Conservation (phyloP, 2,329 filamentous ascomycete species). For the Seiridium unicorne region DNA sequence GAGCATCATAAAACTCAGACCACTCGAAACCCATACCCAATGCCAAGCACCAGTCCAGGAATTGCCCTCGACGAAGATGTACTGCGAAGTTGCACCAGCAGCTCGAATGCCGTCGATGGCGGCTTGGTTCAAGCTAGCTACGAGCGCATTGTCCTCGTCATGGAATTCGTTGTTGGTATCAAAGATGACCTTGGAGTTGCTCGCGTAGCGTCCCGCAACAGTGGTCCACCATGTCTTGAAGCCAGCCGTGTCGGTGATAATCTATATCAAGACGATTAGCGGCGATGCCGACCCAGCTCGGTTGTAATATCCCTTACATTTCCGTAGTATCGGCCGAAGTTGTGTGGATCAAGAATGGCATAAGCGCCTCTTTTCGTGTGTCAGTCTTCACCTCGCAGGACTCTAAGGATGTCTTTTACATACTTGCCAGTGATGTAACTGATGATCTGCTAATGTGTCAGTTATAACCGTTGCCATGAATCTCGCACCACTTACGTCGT, state of each 20-base stretch:
- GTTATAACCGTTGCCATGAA: not conserved
- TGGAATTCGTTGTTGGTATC: conserved; percentile 58
- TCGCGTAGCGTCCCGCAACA: conserved; percentile 46
- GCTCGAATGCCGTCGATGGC: conserved; percentile 61
- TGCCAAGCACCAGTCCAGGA: conserved; percentile 49
- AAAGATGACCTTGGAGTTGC: conserved; percentile 37
- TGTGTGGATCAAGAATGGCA: conserved; percentile 1
- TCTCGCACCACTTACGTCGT: conserved; percentile 15
- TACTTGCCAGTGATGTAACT: conserved; percentile 21
- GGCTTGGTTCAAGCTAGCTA: conserved; percentile 60
- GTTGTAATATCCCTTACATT: not conserved
- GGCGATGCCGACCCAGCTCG: not conserved
- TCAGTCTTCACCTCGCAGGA: not conserved
- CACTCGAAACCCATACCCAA: conserved; percentile 33
- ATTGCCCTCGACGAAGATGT: conserved; percentile 54
- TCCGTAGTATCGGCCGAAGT: conserved; percentile 5
- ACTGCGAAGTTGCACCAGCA: conserved; percentile 54
- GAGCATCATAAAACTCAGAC: conserved; percentile 18
- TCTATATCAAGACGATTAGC: conserved; percentile 13
- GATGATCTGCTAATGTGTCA: conserved; percentile 18
- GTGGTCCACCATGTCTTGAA: conserved; percentile 59
- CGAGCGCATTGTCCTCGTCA: conserved; percentile 57
- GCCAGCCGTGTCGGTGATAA: conserved; percentile 50
- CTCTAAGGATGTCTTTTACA: conserved; percentile 3
- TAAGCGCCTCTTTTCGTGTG: not conserved